phyloP scores from a whole-genome alignment of 2,329 filamentous ascomycete genomes.

The Metarhizium robertsii region DNA sequence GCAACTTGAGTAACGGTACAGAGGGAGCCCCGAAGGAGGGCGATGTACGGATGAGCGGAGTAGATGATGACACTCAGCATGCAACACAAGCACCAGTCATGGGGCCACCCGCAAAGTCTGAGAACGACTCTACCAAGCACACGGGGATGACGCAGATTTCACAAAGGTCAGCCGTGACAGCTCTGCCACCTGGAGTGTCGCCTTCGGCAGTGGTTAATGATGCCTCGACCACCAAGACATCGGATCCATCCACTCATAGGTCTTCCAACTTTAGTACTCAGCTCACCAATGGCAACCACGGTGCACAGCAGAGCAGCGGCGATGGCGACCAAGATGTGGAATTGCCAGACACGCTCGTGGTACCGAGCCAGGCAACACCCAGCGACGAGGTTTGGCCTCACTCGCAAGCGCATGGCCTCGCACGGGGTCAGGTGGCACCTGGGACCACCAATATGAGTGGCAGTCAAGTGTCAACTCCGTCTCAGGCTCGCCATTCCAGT shows the following conservation, averaged over 20 bases:
- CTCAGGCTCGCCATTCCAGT: constrained; percentile 18
- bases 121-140: constrained; percentile 28
- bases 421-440: constrained; percentile 24
- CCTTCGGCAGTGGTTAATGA: constrained; percentile 63
- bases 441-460: constrained; percentile 17
- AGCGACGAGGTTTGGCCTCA: constrained; percentile 47
- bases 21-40: constrained; percentile 17
- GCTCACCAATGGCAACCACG: constrained; percentile 56
- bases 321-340: constrained; percentile 26
- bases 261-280: constrained; percentile 62
- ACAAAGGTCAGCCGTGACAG: constrained; percentile 51
- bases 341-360: constrained; percentile 45
- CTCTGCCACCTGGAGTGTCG: constrained; percentile 47
- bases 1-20: constrained; percentile 44
- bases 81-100: constrained; percentile 38
- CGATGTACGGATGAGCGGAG: constrained; percentile 55
- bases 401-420: constrained; percentile 47
- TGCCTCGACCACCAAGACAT: constrained; percentile 88
- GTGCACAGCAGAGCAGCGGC: constrained; percentile 28
- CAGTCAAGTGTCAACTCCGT: constrained; percentile 31
- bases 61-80: constrained; percentile 37
- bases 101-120: constrained; percentile 35
- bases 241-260: constrained; percentile 56
- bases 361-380: constrained; percentile 36
- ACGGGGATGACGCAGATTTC: constrained; percentile 50